Conservation (phyloP, 495 filamentous ascomycete genomes). For the Barbatosphaeria neglecta region DNA sequence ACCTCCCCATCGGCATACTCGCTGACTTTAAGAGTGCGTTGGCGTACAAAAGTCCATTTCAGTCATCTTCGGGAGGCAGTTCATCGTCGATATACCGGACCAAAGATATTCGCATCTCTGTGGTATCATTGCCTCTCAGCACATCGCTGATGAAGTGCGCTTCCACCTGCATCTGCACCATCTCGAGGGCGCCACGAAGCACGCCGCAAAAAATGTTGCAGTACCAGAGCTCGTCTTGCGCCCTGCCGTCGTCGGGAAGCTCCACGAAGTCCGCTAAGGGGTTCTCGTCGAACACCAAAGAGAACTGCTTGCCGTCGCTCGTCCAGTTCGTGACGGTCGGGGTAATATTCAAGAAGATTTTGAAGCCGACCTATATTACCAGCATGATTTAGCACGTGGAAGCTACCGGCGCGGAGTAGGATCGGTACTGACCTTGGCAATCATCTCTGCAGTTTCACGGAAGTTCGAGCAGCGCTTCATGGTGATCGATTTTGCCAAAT, state of each 20-base stretch:
- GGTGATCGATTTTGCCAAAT: conserved; percentile 84
- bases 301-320: conserved; percentile 91
- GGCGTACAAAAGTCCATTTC: conserved; percentile 6
- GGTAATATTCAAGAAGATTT: conserved; percentile 97
- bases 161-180: conserved; percentile 99
- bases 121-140: conserved; percentile 84
- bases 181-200: conserved; percentile 81
- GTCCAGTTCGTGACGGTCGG: conserved; percentile 93
- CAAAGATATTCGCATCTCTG: conserved; percentile 90
- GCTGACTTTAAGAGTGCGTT: too few species aligned
- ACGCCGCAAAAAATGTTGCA: conserved; percentile 95
- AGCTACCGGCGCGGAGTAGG: not conserved
- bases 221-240: conserved; percentile 96
- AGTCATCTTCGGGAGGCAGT: conserved; percentile 93
- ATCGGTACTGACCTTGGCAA: conserved; percentile 61
- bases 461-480: conserved; percentile 81
- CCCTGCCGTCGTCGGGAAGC: conserved; percentile 86
- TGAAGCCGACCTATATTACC: conserved; percentile 75
- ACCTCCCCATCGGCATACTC: too few species aligned
- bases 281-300: conserved; percentile 91
- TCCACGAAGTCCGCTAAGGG: conserved; percentile 96
- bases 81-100: conserved; percentile 96
- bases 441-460: conserved; percentile 89
- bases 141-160: conserved; percentile 94
- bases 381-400: not conserved